Evolutionary conservation across 495 filamentous ascomycete species (phyloP), one percentile per base, ranked within the genome.

Genomic region (Penicillium steckii): DNA sequence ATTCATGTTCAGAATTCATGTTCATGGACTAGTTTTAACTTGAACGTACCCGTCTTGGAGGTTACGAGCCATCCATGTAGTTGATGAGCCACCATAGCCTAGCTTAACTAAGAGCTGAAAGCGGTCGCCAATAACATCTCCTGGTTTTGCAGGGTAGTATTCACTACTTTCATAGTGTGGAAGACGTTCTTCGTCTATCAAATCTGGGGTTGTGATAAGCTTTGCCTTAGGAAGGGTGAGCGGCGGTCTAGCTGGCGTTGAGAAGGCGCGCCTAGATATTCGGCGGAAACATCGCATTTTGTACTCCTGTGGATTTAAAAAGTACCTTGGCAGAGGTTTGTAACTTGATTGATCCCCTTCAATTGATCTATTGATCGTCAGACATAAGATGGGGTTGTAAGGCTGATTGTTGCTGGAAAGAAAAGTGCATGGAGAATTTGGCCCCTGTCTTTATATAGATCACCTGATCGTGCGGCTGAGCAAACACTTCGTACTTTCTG

Each of bases 71-170:
- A 73, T 45, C 68, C 67, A 72, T 22, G 66, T 57, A 12, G 70
- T 70, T 8, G 67, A 68, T 32, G 46, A 25, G 7, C 51, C 44
- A 17, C 70, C 71, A 58, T 64, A 75, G 44, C 70, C 71, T 40
- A 74, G 47, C 50, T 74, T 76, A 15, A 57, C 53, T 8, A 68
- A 24, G 8, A 71, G 50, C 50, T 71, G 66, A 46, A 62, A 75
- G 26, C 52, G 44, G 17, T 68, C 49, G 32, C 30, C 56, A 3
- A 60, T 44, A 19, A 69, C 44, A n/a, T 74, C 68, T 8, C 70
- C 73, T 22, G 65, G 59, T 15, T 64, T 65, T 18, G 55, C 64
- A 10, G 71, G 70, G 56, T 69, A 74, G 53, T 60, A 76, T 19
- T 25, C 13, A 33, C 56, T 50, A 2, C 61, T 50, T 17, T 64